Percentiles rank a stretch among this genome's conserved stretches.
phyloP scores from a whole-genome alignment of 352 stramenopile genomes.

The Elongisporangium prolatum region DNA sequence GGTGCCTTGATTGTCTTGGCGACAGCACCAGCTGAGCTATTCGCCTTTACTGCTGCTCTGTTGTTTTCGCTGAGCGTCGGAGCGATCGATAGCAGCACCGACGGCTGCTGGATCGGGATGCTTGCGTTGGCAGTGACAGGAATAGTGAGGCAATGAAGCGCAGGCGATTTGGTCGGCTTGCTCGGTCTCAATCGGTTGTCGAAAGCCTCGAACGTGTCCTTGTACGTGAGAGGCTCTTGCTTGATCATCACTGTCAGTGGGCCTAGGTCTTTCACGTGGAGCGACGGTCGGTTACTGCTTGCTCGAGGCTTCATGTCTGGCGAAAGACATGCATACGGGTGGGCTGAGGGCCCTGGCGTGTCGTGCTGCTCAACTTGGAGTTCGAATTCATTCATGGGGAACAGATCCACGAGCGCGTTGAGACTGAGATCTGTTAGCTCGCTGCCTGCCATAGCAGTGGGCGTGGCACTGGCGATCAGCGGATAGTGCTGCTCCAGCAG shows the following conservation, averaged over 20 bases:
- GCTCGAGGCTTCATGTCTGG: conserved; percentile 32
- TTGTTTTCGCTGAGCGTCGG: not conserved
- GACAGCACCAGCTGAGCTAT: not conserved
- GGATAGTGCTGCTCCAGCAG: conserved; percentile 34
- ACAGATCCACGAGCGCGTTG: conserved; percentile 37
- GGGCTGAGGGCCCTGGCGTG: conserved; percentile 4
- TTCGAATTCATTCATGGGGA: conserved; percentile 16
- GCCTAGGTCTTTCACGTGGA: not conserved
- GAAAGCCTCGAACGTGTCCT: not conserved
- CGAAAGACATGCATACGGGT: conserved; percentile 11
- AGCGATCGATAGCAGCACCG: not conserved
- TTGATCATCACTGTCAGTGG: conserved; percentile 28
- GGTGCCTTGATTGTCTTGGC: conserved; percentile 19
- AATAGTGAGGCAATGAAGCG: not conserved
- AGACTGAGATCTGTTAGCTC: conserved; percentile 39
- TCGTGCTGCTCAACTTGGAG: conserved; percentile 14
- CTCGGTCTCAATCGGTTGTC: not conserved
- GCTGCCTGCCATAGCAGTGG: conserved; percentile 3
- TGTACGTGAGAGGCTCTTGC: conserved; percentile 16
- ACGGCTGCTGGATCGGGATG: not conserved
- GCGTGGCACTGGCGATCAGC: not conserved
- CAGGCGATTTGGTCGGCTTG: not conserved
- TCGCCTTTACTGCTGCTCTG: not conserved
- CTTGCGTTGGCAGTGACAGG: not conserved
- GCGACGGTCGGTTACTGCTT: conserved; percentile 1